A percentile compares a stretch with the other conserved stretches of the same genome.
Conservation (phyloP, 495 filamentous ascomycete genomes). For the Penicillium taxi region DNA sequence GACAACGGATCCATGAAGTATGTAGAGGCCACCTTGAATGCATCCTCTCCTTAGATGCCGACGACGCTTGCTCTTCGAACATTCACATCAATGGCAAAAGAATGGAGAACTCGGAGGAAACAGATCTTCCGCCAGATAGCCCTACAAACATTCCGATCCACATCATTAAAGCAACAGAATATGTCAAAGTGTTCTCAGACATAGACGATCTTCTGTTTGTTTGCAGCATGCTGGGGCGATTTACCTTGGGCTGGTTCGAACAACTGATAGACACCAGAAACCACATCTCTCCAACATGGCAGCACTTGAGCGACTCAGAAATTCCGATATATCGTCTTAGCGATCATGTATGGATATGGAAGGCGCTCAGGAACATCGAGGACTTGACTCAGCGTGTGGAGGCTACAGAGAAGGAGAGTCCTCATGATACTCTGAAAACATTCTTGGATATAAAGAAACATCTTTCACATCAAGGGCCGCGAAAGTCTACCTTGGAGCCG, state of each 20-base stretch:
- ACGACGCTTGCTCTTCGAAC: not conserved
- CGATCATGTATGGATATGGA: constrained; percentile 1
- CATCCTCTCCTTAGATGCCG: not conserved
- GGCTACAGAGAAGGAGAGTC: not conserved
- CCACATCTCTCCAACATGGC: not conserved
- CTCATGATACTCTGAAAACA: not conserved
- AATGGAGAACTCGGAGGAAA: not conserved
- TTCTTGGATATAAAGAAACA: too few species aligned
- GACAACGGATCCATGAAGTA: not conserved
- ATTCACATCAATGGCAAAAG: not conserved
- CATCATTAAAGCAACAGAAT: constrained; percentile 1
- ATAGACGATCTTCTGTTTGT: not conserved
- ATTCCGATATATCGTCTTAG: not conserved
- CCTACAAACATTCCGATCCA: not conserved
- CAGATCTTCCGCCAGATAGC: not conserved
- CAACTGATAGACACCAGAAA: not conserved
- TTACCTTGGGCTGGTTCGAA: not conserved
- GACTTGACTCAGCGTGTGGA: not conserved
- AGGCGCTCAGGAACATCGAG: not conserved
- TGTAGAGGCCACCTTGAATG: not conserved
- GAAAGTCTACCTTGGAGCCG: too few species aligned
- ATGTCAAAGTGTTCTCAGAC: not conserved
- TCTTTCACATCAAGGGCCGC: too few species aligned
- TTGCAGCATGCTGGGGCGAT: not conserved
- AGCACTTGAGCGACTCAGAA: not conserved